These are phyloP conservation scores for Gyromitra esculenta DNA, from an alignment of 2,329 filamentous ascomycete species.

Conservation along the genomic window DNA sequence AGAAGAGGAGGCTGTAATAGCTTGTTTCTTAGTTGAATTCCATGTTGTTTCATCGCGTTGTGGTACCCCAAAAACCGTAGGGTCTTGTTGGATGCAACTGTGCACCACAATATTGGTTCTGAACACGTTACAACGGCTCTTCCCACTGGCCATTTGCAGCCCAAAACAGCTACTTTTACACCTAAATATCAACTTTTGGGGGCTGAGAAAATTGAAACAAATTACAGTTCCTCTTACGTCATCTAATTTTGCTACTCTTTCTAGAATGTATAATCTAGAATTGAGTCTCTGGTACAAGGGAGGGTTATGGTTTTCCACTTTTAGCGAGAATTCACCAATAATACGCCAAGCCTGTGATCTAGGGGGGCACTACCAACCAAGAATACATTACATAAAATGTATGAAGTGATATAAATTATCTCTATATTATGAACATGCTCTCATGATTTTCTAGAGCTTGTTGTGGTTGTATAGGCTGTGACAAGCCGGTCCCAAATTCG, in stretches of 20 bases:
- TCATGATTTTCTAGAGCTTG: slow-evolving; percentile 4
- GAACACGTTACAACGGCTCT: background rate
- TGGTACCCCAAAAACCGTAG: too few species aligned
- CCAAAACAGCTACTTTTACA: background rate
- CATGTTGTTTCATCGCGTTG: too few species aligned
- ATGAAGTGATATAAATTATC: background rate
- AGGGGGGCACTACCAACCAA: slow-evolving; percentile 1
- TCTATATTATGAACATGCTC: slow-evolving; percentile 1
- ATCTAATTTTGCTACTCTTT: slow-evolving; percentile 6
- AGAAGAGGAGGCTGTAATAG: too few species aligned
- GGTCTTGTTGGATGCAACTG: too few species aligned
- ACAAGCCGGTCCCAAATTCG: slow-evolving; percentile 1
- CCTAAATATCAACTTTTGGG: slow-evolving; percentile 1
- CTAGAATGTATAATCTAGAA: background rate
- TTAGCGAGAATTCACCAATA: slow-evolving; percentile 2
- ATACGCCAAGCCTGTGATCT: slow-evolving; percentile 12
- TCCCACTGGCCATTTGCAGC: background rate
- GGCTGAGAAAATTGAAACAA: background rate
- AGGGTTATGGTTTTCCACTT: slow-evolving; percentile 14
- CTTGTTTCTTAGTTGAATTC: too few species aligned
- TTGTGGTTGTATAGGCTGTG: slow-evolving; percentile 10
- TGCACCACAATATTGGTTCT: background rate
- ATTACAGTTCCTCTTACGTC: background rate
- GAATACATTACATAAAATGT: slow-evolving; percentile 16
- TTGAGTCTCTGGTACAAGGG: background rate